Base-by-base conservation (phyloP, 176 grass and related monocot species). In the Oryza rufipogon region DNA sequence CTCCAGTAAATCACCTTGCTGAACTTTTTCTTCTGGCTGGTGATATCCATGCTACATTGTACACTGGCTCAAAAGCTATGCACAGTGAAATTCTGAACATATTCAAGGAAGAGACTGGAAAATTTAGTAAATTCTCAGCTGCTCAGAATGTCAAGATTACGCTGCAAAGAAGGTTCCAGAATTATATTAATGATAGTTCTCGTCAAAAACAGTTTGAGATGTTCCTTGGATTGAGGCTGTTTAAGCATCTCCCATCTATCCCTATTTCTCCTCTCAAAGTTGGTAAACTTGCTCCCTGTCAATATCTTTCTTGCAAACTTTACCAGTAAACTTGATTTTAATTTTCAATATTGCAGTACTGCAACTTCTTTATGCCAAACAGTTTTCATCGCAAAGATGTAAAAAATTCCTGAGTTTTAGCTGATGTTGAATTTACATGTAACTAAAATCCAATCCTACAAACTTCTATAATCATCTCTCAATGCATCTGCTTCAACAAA, bases 1-100 rank as follows among this genome's bases (percentile, higher is more conserved):
- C 76, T 82, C 96, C 96, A 63, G 75, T 99, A 47, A 99, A 99
- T 84, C 88, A 94, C 45, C 88, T 99, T 80, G 89, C 96, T 54
- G 96, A 99, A 80, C 86, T 99, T 76, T 99, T 99, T 84, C 87
- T 99, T 66, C 75, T 96, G 84, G 96, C 96, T 33, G 96, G 96
- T 46, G 96, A 99, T 91, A 94, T 99, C 75, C 96, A 99, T 93
- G 96, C 96, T 63, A 99, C 96, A n/a, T 73, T 99, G 39, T 99
- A 99, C 78, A 99, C 96, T 84, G 96, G 96, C 64, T 99, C 96
- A 79, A 99, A 99, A 90, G 96, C 96, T 82, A 99, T 99, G 96
- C 96, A 99, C 77, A 99, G 96, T 74, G 89, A 99, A 72, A 96
- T 99, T 92, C 83, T 99, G 38, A 99, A 93, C 86, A 96, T 96